These are phyloP conservation scores for Allomyces javanicus DNA, from an alignment of 192 early-diverging fungal genomes.

Conservation along the genomic window DNA sequence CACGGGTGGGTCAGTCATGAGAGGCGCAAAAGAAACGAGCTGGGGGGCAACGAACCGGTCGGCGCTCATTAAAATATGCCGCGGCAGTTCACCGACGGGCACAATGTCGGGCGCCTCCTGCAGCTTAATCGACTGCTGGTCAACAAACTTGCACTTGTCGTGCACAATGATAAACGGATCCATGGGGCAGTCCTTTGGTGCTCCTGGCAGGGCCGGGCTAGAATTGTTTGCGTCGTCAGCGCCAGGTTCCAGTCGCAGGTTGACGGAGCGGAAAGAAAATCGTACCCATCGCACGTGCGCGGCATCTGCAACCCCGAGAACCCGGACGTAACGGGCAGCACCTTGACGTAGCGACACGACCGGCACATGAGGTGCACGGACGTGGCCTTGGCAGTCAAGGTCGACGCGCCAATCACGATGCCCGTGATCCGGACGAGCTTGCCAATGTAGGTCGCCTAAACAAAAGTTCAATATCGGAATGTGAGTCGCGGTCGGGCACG, in stretches of 20 bases:
- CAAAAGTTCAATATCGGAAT: conserved; percentile 1
- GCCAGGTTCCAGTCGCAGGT: not conserved
- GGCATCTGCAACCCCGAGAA: conserved; percentile 71
- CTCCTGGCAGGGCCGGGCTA: conserved; percentile 12
- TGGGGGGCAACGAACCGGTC: conserved; percentile 33
- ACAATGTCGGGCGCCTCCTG: conserved; percentile 95
- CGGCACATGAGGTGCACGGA: conserved; percentile 74
- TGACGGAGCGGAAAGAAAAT: not conserved
- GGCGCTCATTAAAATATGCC: conserved; percentile 74
- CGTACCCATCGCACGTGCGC: conserved; percentile 66
- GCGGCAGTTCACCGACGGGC: conserved; percentile 91
- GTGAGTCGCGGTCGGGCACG: not conserved
- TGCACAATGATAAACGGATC: conserved; percentile 90
- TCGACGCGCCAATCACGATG: conserved; percentile 83
- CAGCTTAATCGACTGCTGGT: conserved; percentile 91
- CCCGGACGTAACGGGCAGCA: conserved; percentile 61
- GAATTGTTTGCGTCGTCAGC: conserved; percentile 3
- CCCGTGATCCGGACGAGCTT: conserved; percentile 88
- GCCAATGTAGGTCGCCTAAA: conserved; percentile 36
- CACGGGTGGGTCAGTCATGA: not conserved
- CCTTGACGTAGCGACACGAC: conserved; percentile 62
- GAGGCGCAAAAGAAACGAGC: too few relatives aligned
- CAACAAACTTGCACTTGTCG: conserved; percentile 88
- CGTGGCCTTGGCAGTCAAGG: conserved; percentile 73
- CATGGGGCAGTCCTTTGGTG: conserved; percentile 45